A percentile compares a stretch with the other conserved stretches of the same genome.
Evolutionary conservation across 2,329 filamentous ascomycete genomes (phyloP).

Genomic region (Corniculantispora saksenae): DNA sequence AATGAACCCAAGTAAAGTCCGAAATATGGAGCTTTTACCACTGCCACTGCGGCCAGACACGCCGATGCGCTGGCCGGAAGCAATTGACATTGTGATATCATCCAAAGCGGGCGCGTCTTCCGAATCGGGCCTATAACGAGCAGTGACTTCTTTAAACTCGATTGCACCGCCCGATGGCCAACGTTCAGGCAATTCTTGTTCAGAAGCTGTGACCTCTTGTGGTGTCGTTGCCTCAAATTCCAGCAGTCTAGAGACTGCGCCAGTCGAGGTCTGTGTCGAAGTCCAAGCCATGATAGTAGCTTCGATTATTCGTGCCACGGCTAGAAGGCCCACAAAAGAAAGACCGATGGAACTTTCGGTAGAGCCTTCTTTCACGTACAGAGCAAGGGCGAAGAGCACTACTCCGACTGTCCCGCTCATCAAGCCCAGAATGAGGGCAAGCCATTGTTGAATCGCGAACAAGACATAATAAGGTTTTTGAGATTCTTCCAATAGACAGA

Average conservation of each 20-base stretch:
- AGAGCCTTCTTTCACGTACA: background rate
- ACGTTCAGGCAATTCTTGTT: background rate
- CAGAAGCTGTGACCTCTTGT: background rate
- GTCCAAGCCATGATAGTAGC: background rate
- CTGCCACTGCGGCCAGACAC: conserved; percentile 51
- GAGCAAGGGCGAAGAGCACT: background rate
- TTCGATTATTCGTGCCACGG: background rate
- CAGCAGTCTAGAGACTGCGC: background rate
- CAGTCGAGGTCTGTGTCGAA: background rate
- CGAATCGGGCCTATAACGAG: background rate
- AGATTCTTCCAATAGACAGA: background rate
- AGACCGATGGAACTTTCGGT: background rate
- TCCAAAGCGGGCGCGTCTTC: conserved; percentile 1
- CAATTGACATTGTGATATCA: conserved; percentile 8
- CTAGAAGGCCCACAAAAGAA: background rate
- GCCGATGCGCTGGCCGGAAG: conserved; percentile 44
- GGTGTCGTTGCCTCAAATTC: background rate
- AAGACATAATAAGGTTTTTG: background rate
- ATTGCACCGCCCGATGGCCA: background rate
- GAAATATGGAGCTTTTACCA: conserved; percentile 48
- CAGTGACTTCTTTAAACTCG: background rate
- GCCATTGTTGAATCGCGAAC: background rate
- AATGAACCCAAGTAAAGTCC: conserved; percentile 47
- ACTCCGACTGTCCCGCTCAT: background rate
- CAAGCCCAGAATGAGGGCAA: background rate